phyloP scores from a whole-genome alignment of 495 filamentous ascomycete genomes.

The Usnea hakonensis region DNA sequence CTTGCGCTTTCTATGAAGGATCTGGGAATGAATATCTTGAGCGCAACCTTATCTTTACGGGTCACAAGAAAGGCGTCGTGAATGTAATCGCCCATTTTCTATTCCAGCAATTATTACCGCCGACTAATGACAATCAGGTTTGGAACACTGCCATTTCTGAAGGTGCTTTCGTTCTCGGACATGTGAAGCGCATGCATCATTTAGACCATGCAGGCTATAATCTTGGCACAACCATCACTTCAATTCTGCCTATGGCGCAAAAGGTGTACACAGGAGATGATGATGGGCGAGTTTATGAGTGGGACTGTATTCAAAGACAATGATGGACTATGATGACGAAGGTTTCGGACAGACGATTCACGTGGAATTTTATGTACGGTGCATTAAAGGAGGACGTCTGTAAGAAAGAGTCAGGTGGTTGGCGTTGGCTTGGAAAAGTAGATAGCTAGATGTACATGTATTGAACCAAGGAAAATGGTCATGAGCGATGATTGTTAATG shows the following conservation, averaged over 20 bases:
- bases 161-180: conserved; percentile 50
- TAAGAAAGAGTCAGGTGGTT: neutral
- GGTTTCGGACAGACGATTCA: neutral
- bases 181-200: conserved; percentile 76
- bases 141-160: conserved; percentile 48
- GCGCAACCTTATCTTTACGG: conserved; percentile 78
- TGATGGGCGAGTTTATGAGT: conserved; percentile 84
- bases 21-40: conserved; percentile 87
- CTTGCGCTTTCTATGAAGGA: conserved; percentile 91
- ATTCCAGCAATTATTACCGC: neutral
- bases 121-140: conserved; percentile 29
- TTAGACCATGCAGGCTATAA: conserved; percentile 73
- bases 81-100: conserved; percentile 43
- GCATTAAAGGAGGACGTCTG: neutral
- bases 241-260: conserved; percentile 73
- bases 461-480: neutral
- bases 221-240: conserved; percentile 74
- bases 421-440: neutral
- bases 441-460: neutral
- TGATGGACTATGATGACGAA: conserved; percentile 6
- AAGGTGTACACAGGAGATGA: conserved; percentile 92
- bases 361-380: neutral
- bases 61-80: conserved; percentile 74
- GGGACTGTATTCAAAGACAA: conserved; percentile 68
- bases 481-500: too few relatives aligned